These are phyloP conservation scores for Guillardia theta DNA, from an alignment of 78 protist genomes.

Conservation along the genomic window DNA sequence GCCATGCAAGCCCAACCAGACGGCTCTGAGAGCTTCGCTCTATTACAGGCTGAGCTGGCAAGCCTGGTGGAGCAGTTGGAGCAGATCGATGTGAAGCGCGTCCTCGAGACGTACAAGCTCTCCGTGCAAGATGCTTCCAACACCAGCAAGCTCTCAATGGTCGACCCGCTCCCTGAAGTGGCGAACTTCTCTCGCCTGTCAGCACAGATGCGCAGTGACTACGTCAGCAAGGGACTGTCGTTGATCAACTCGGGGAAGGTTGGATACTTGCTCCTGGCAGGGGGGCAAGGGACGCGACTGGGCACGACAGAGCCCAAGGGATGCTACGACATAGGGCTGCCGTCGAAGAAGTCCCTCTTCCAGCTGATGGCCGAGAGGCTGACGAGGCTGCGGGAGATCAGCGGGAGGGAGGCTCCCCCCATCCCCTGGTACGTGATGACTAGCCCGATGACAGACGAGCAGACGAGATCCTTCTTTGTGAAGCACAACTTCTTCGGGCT, in stretches of 20 bases:
- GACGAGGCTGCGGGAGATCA: not conserved
- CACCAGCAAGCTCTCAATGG: not conserved
- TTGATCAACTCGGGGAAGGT: not conserved
- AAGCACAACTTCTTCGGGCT: conserved; percentile 23
- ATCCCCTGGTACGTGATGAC: conserved; percentile 31
- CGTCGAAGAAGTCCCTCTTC: conserved; percentile 37
- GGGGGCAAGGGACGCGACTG: conserved; percentile 32
- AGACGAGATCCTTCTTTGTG: not conserved
- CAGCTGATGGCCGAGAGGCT: conserved; percentile 21
- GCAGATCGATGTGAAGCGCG: not conserved
- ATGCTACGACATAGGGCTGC: conserved; percentile 29
- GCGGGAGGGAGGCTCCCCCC: not conserved
- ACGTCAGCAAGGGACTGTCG: not conserved
- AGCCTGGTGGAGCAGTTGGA: not conserved
- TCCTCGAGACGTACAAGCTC: conserved; percentile 1
- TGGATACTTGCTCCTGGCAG: not conserved
- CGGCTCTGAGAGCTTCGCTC: no score
- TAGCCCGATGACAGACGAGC: not conserved
- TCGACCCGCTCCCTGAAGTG: not conserved
- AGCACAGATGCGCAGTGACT: not conserved
- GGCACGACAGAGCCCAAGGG: not conserved
- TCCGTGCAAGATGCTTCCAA: not conserved
- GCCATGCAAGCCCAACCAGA: no score
- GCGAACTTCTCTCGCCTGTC: not conserved
- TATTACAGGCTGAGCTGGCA: not conserved